phyloP scores from a whole-genome alignment of 176 grass and related monocot species.

The Bonia amplexicaulis region DNA sequence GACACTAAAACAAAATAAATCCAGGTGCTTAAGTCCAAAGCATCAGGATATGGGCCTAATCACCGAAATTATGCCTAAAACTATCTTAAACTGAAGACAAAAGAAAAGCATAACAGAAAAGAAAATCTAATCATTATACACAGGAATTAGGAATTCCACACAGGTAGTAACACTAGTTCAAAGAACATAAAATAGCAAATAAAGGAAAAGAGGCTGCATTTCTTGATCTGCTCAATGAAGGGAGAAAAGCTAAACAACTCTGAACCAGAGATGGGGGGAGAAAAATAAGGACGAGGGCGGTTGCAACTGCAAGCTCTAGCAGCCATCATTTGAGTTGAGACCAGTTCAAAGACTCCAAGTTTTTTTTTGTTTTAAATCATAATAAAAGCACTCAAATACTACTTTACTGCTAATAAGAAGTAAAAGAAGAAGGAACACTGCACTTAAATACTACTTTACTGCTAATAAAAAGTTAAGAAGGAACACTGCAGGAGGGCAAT shows the following conservation, averaged over 20 bases:
- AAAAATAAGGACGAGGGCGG: constrained; percentile 27
- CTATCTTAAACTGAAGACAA: neutral
- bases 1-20: neutral
- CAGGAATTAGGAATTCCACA: neutral
- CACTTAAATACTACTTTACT: constrained; percentile 19
- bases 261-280: constrained; percentile 6
- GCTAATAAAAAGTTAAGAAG: constrained; percentile 5
- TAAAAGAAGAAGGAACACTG: constrained; percentile 21
- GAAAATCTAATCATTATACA: neutral
- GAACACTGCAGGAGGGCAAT: constrained; percentile 31
- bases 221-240: constrained; percentile 7
- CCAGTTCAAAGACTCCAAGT: constrained; percentile 61
- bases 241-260: constrained; percentile 3
- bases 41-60: neutral
- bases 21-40: neutral
- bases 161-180: neutral
- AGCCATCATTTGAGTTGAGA: constrained; percentile 58
- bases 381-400: constrained; percentile 33
- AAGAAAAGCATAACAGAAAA: neutral
- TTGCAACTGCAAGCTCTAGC: constrained; percentile 51
- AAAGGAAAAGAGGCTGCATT: constrained; percentile 14
- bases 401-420: constrained; percentile 21
- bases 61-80: neutral
- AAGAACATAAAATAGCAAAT: constrained; percentile 1
- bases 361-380: constrained; percentile 30